Base-by-base conservation (phyloP, 1,139 yeast species). In the Dujonia santamariae region DNA sequence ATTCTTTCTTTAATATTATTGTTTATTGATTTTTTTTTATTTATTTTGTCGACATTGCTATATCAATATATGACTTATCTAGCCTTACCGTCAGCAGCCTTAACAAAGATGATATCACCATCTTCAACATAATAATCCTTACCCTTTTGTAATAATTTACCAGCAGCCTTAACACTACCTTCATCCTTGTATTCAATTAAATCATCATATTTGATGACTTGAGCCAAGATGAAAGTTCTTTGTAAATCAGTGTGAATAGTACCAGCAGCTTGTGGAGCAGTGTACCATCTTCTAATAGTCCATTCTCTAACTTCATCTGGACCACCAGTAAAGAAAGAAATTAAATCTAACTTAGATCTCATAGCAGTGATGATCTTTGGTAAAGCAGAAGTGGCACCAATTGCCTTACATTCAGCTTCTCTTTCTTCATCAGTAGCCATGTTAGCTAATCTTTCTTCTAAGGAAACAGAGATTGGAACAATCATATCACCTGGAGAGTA, bases 71-170 rank as follows among this genome's bases (percentile, higher is more conserved):
- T n/a, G n/a, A n/a, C 43, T 63, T 68, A 68, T 59, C 75, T 71
- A 40, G 73, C 75, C 75, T 90, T 90, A 69, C 97, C 97, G 41
- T 95, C 96, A 62, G 95, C 97, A 43, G 97, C 88, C 74, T 95
- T 85, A 74, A 90, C 85, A 70, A 83, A 90, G 51, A 90, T 81
- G 53, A 92, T 75, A 61, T 90, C 97, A 61, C 97, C 75, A 49
- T 69, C 75, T 47, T 65, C 72, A 45, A 94, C 96, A 45, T 79
- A 92, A 59, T 94, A 92, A 48, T 90, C 97, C 67, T 92, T 94
- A 75, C 99, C 99, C 80, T 92, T 92, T 59, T 77, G 85, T 63
- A 78, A 64, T 56, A 92, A 78, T 67, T 92, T 92, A 67, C 98
- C 98, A 41, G 90, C 90, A 40, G 97, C 83, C 67, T 83, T 85